Evolutionary conservation across 2,329 filamentous ascomycete genomes (phyloP), one percentile per base, ranked within the genome.

Genomic region (Furcasterigmium sp.): DNA sequence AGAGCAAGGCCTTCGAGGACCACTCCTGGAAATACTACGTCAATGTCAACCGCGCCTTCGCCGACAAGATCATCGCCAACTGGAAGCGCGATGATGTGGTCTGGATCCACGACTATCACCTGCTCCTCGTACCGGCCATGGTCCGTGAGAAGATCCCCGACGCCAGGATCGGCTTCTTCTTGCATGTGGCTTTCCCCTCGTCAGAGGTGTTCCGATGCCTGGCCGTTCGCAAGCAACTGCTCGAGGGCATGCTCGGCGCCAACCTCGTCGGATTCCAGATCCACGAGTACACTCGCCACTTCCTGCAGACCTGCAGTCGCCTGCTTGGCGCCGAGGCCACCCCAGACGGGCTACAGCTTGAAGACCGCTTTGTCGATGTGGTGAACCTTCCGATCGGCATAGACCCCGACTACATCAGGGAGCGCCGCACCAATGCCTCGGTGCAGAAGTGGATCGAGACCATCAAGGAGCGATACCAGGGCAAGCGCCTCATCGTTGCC

Each of bases 1-100:
- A 95, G 74, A 96, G 90, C 79, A 97, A 97, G 64, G 91, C 91
- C 0, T 97, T 95, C 62, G 86, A 95, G 62, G 91, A 97, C 54
- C 91, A 97, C 64, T 96, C 91, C 1, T 97, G 91, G 89, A 79
- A 90, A 53, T 95, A 88, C 69, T 97, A 97, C 56, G 85, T 90
- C 59, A 88, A 87, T 42, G 78, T 96, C 58, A 96, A 96, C 67
- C 85, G 93, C 62, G 88, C 85, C 3, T 96, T 97, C 65, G 91
- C 91, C 25, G 87, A 96, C 60, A 85, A 84, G 59, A 90, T 97
- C 46, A 74, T 95, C 38, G 85, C 85, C 62, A 88, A 91, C 65
- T 97, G 91, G 84, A 96, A 95, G 71, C 82, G 85, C 21, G 90
- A 89, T 34, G 93, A 97, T 60, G 81, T 87, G 37, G 86, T 97